Percentiles rank a stretch among this genome's conserved stretches.
Evolutionary conservation across 129 eudicot genomes (phyloP).

Genomic region (Deinandra increscens): DNA sequence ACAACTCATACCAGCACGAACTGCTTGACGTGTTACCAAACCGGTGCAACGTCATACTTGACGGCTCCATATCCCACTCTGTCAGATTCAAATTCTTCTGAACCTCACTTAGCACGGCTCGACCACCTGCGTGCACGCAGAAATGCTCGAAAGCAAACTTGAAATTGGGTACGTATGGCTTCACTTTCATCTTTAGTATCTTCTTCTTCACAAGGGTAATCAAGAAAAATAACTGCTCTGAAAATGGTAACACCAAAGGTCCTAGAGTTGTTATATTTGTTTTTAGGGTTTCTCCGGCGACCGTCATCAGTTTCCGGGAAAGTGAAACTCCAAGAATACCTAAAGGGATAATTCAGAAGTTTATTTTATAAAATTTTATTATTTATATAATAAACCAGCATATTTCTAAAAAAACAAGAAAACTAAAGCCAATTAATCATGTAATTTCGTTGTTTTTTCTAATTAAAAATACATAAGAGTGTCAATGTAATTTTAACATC

Average conservation of each 20-base stretch:
- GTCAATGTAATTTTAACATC: too few relatives aligned
- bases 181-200: constrained; percentile 12
- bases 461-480: too few relatives aligned
- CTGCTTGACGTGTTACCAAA: constrained; percentile 23
- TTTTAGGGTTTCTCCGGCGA: constrained; percentile 10
- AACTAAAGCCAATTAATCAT: too few relatives aligned
- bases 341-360: too few relatives aligned
- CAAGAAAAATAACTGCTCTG: neutral
- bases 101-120: constrained; percentile 10
- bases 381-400: too few relatives aligned
- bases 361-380: too few relatives aligned
- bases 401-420: too few relatives aligned
- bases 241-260: constrained; percentile 18
- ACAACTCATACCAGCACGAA: constrained; percentile 8
- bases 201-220: constrained; percentile 5
- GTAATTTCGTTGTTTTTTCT: too few relatives aligned
- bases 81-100: constrained; percentile 10
- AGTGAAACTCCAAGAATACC: neutral
- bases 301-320: neutral
- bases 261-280: constrained; percentile 21
- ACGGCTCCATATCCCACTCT: constrained; percentile 15
- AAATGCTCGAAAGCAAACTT: constrained; percentile 25
- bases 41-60: constrained; percentile 13
- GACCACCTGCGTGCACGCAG: constrained; percentile 3
- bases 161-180: constrained; percentile 16